These are phyloP conservation scores for Phlegmacium glaucopus DNA, from an alignment of 768 basidiomycete genomes.

Conservation along the genomic window DNA sequence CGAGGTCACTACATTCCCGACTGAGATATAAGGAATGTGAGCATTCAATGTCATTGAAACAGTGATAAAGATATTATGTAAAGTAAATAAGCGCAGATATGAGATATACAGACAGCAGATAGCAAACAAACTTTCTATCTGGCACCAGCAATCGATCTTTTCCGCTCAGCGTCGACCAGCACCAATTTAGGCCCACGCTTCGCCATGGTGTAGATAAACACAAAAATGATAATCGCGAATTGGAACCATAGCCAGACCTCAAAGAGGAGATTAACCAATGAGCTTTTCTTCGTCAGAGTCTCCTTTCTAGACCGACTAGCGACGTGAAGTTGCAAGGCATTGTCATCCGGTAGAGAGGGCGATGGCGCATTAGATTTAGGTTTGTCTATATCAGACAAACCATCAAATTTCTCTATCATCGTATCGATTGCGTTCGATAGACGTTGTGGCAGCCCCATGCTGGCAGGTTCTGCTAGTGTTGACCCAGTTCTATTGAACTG, in stretches of 20 bases:
- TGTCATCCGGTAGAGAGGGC: background rate
- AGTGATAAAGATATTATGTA: too few relatives aligned
- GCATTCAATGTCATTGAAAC: too few relatives aligned
- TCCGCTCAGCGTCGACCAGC: slow-evolving; percentile 38
- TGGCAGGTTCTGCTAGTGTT: background rate
- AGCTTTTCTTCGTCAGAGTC: slow-evolving; percentile 13
- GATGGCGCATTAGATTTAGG: background rate
- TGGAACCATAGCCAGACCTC: slow-evolving; percentile 87
- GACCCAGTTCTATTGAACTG: background rate
- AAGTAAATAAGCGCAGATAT: too few relatives aligned
- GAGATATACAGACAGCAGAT: too few relatives aligned
- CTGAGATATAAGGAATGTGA: too few relatives aligned
- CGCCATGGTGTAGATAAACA: slow-evolving; percentile 82
- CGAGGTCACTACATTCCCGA: too few relatives aligned
- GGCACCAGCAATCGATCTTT: slow-evolving; percentile 22
- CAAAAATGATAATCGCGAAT: slow-evolving; percentile 67
- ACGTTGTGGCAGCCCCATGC: slow-evolving; percentile 29
- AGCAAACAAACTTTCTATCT: background rate
- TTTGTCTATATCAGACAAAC: slow-evolving; percentile 1
- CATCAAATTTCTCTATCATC: slow-evolving; percentile 32
- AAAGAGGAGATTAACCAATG: slow-evolving; percentile 45
- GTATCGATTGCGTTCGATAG: slow-evolving; percentile 42
- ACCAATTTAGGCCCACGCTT: slow-evolving; percentile 71
- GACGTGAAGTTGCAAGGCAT: slow-evolving; percentile 13
- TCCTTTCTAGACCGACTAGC: slow-evolving; percentile 1